These are phyloP conservation scores for Jatropha curcas DNA, from an alignment of 345 rosid species.

Conservation along the genomic window DNA sequence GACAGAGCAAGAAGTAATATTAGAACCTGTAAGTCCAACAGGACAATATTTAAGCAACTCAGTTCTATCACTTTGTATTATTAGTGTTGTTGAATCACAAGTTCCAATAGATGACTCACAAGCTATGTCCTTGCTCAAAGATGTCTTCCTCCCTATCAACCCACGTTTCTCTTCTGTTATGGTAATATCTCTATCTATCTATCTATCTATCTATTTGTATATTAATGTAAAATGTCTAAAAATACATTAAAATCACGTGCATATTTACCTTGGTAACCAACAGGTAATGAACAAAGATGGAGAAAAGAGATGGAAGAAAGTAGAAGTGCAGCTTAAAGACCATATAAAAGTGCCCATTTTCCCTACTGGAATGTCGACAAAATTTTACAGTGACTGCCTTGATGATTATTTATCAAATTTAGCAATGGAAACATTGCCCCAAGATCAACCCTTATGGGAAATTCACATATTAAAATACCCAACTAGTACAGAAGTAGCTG, in stretches of 20 bases:
- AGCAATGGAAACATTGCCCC: slow-evolving; percentile 32
- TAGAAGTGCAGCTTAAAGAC: slow-evolving; percentile 34
- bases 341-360: slow-evolving; percentile 37
- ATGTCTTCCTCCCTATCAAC: slow-evolving; percentile 43
- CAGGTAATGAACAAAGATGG: slow-evolving; percentile 31
- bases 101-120: slow-evolving; percentile 36
- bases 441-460: slow-evolving; percentile 50
- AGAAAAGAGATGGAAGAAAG: slow-evolving; percentile 35
- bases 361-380: slow-evolving; percentile 26
- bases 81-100: slow-evolving; percentile 34
- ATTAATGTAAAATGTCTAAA: too few species aligned
- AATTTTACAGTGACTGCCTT: slow-evolving; percentile 34
- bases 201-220: too few species aligned
- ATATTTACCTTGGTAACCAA: too few species aligned
- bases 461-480: slow-evolving; percentile 48
- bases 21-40: slow-evolving; percentile 37
- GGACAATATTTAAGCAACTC: slow-evolving; percentile 42
- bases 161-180: slow-evolving; percentile 52
- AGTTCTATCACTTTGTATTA: slow-evolving; percentile 24
- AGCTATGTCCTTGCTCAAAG: slow-evolving; percentile 12
- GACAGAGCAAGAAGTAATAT: slow-evolving; percentile 16
- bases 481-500: slow-evolving; percentile 39
- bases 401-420: slow-evolving; percentile 34
- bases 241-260: too few species aligned
- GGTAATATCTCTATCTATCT: slow-evolving; percentile 17